Percentiles rank a stretch among this genome's conserved stretches.
phyloP scores from a whole-genome alignment of 805 yeast genomes.

The Teunomyces panamensis region DNA sequence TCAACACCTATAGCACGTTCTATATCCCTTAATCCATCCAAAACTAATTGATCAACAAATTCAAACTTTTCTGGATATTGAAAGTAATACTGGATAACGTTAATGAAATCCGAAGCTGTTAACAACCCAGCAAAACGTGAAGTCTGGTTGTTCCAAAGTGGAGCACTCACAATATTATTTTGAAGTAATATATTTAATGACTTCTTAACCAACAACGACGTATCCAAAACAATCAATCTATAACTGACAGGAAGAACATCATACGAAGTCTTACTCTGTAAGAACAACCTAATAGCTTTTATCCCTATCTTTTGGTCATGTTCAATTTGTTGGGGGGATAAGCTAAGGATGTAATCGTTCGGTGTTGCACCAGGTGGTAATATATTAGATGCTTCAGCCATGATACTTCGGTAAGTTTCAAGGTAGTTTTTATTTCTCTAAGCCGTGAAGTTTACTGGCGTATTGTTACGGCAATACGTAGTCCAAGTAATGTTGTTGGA shows the following conservation, averaged over 20 bases:
- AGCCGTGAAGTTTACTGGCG: background rate
- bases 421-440: too few relatives aligned
- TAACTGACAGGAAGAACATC: slow-evolving; percentile 96
- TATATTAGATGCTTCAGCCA: slow-evolving; percentile 19
- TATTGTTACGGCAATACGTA: background rate
- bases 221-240: slow-evolving; percentile 88
- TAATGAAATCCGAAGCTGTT: slow-evolving; percentile 89
- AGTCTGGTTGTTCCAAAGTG: slow-evolving; percentile 89
- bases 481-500: background rate
- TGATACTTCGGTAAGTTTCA: slow-evolving; percentile 1
- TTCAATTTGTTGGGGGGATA: slow-evolving; percentile 41
- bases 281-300: slow-evolving; percentile 76
- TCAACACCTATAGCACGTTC: slow-evolving; percentile 85
- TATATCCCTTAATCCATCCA: slow-evolving; percentile 81
- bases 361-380: slow-evolving; percentile 32
- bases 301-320: slow-evolving; percentile 73
- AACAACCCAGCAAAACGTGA: slow-evolving; percentile 91
- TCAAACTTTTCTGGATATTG: slow-evolving; percentile 87
- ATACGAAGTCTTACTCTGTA: slow-evolving; percentile 88
- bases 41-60: slow-evolving; percentile 77
- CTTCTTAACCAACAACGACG: slow-evolving; percentile 84
- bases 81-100: slow-evolving; percentile 91
- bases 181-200: slow-evolving; percentile 86
- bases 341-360: slow-evolving; percentile 40
- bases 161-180: slow-evolving; percentile 93